These are phyloP conservation scores for Yarrowia galli DNA, from an alignment of 1,139 yeast species.

Conservation along the genomic window DNA sequence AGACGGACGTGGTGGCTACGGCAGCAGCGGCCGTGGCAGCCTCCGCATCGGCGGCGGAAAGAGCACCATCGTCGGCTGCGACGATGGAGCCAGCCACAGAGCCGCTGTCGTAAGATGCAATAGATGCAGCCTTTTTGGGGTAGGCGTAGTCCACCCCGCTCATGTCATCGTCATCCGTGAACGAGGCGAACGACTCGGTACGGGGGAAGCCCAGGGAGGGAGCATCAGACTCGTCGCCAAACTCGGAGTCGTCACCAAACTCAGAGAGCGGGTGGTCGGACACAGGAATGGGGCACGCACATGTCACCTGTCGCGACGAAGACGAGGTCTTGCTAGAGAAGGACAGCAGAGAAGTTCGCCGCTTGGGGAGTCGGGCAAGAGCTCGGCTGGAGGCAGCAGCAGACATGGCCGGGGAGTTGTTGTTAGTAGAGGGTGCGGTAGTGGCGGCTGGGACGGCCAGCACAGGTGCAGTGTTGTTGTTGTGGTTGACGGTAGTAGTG, in stretches of 20 bases:
- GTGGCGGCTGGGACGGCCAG: background rate
- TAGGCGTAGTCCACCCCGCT: constrained; percentile 18
- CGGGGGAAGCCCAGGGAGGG: constrained; percentile 28
- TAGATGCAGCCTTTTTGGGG: constrained; percentile 17
- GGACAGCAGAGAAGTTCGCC: constrained; percentile 27
- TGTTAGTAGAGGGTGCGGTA: constrained; percentile 5
- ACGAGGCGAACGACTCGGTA: constrained; percentile 21
- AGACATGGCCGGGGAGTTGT: constrained; percentile 8
- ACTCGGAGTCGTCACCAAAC: constrained; percentile 34
- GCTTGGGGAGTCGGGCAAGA: background rate
- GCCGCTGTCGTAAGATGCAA: constrained; percentile 18
- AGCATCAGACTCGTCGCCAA: constrained; percentile 31
- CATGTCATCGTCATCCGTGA: constrained; percentile 28
- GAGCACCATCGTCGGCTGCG: background rate
- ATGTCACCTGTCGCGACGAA: constrained; percentile 15
- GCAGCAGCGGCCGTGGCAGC: constrained; percentile 4
- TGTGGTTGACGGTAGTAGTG: background rate
- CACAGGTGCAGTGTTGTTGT: background rate
- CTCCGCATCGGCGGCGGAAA: constrained; percentile 21
- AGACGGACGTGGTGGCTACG: background rate
- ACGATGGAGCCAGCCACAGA: background rate
- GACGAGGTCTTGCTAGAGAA: constrained; percentile 21
- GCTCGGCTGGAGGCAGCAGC: constrained; percentile 10
- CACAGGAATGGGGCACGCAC: constrained; percentile 19
- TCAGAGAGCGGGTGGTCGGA: constrained; percentile 31